These are phyloP conservation scores for Exophiala sp. DNA, from an alignment of 2,329 filamentous ascomycete species.

Conservation along the genomic window DNA sequence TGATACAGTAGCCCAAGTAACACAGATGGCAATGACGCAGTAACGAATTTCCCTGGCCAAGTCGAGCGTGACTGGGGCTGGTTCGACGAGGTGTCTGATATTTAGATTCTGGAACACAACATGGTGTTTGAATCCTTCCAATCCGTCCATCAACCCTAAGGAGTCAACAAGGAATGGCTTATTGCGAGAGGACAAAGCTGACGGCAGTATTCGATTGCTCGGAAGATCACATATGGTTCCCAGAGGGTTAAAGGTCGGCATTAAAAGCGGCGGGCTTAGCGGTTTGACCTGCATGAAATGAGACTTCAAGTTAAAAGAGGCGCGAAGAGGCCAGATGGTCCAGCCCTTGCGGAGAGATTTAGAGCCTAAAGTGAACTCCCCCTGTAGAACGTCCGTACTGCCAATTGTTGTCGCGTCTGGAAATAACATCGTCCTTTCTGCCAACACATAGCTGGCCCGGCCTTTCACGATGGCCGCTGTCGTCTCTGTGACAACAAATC, in stretches of 20 bases:
- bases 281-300: neutral
- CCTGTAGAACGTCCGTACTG: neutral
- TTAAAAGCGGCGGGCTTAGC: neutral
- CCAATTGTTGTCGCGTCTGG: no score
- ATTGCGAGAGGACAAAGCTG: no score
- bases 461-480: conserved; percentile 13
- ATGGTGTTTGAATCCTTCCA: conserved; percentile 46
- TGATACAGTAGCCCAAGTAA: conserved; percentile 31
- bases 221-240: no score
- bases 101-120: conserved; percentile 41
- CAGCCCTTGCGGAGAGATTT: neutral
- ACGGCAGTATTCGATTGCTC: no score
- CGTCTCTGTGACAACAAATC: conserved; percentile 30
- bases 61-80: conserved; percentile 48
- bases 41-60: conserved; percentile 52
- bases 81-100: conserved; percentile 51
- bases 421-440: neutral
- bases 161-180: neutral
- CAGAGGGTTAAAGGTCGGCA: no score
- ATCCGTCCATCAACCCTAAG: conserved; percentile 32
- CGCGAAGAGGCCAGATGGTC: neutral
- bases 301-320: neutral
- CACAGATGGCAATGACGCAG: conserved; percentile 50
- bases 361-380: neutral
- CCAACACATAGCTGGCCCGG: neutral